Percentiles rank a stretch among this genome's conserved stretches.
phyloP scores from a whole-genome alignment of 2,329 filamentous ascomycete genomes.

The Neonectria punicea region DNA sequence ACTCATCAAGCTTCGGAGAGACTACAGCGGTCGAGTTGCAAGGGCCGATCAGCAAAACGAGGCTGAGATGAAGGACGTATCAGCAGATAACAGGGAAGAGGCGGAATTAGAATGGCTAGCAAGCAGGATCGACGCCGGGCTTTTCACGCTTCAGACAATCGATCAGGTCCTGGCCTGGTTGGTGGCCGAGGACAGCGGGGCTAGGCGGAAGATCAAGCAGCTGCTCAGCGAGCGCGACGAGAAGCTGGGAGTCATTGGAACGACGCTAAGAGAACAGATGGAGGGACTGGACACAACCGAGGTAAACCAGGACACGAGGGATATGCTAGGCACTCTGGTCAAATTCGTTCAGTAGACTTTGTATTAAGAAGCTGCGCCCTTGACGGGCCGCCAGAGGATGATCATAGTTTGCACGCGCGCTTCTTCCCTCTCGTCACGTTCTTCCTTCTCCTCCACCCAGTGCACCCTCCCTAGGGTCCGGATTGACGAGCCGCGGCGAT shows the following conservation, averaged over 20 bases:
- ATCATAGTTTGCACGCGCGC: slow-evolving; percentile 25
- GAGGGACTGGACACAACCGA: slow-evolving; percentile 65
- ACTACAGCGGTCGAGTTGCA: slow-evolving; percentile 75
- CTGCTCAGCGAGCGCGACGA: slow-evolving; percentile 77
- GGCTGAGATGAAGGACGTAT: slow-evolving; percentile 21
- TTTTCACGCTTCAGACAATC: slow-evolving; percentile 84
- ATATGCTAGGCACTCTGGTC: slow-evolving; percentile 65
- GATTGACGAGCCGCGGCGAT: slow-evolving; percentile 13
- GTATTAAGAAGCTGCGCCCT: slow-evolving; percentile 34
- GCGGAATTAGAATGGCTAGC: slow-evolving; percentile 79
- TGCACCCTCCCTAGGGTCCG: slow-evolving; percentile 17
- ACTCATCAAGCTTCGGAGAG: slow-evolving; percentile 75
- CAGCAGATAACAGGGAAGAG: slow-evolving; percentile 54
- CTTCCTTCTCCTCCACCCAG: slow-evolving; percentile 31
- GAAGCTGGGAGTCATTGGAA: slow-evolving; percentile 68
- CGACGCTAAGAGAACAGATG: slow-evolving; percentile 72
- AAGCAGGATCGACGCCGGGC: slow-evolving; percentile 80
- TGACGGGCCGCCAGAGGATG: slow-evolving; percentile 23
- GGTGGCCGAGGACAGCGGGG: slow-evolving; percentile 85
- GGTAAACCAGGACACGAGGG: slow-evolving; percentile 66
- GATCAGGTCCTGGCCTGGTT: slow-evolving; percentile 92
- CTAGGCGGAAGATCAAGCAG: slow-evolving; percentile 70
- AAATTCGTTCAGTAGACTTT: slow-evolving; percentile 56
- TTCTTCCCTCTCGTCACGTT: slow-evolving; percentile 13
- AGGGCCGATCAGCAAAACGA: slow-evolving; percentile 60